Evolutionary conservation across 148 eudicot genomes (phyloP).

Genomic region (Agrostemma githago): DNA sequence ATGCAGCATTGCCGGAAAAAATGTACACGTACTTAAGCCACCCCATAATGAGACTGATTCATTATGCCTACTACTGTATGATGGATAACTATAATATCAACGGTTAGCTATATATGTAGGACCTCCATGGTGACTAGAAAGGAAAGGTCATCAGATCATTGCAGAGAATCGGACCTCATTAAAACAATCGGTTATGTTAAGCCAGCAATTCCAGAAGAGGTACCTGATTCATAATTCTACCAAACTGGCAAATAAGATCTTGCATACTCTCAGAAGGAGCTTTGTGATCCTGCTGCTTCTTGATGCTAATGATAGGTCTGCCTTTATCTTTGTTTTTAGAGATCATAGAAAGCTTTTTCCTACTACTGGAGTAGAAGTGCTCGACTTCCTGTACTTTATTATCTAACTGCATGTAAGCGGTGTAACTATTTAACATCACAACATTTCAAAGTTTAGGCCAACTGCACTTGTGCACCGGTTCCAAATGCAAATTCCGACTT

Average conservation of each 20-base stretch:
- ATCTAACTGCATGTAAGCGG: slow-evolving; percentile 22
- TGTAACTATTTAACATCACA: background rate
- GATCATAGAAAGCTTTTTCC: slow-evolving; percentile 14
- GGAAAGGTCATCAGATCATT: background rate
- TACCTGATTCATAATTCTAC: slow-evolving; percentile 64
- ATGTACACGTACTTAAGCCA: background rate
- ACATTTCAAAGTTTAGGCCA: background rate
- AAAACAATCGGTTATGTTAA: background rate
- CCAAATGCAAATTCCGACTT: background rate
- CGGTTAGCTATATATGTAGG: background rate
- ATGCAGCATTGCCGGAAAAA: background rate
- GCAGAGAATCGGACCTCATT: background rate
- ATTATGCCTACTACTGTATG: background rate
- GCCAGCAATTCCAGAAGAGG: slow-evolving; percentile 1
- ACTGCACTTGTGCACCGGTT: background rate
- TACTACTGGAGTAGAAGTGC: slow-evolving; percentile 14
- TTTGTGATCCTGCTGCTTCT: slow-evolving; percentile 46
- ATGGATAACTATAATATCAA: background rate
- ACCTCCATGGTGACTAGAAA: background rate
- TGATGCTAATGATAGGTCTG: slow-evolving; percentile 35
- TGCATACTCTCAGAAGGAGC: slow-evolving; percentile 76
- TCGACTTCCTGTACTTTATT: slow-evolving; percentile 20
- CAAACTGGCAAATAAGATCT: slow-evolving; percentile 75
- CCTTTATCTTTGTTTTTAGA: slow-evolving; percentile 38
- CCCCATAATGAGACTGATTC: background rate